phyloP scores from a whole-genome alignment of 257 asterid species.

The Ophiorrhiza pumila region DNA sequence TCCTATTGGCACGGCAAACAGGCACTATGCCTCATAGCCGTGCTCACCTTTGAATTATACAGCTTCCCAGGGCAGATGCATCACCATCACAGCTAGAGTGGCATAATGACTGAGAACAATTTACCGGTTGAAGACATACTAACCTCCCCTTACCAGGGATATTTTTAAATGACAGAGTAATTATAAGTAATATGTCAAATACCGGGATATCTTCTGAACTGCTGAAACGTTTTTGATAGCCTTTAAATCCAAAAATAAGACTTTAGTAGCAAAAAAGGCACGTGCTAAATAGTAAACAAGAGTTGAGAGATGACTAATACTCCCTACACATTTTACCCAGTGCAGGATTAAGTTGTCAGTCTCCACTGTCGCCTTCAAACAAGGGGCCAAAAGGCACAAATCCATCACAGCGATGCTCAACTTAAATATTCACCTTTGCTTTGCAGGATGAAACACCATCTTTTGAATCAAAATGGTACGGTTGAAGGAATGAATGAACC shows the following conservation, averaged over 20 bases:
- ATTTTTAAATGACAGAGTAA: constrained; percentile 34
- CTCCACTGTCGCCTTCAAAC: constrained; percentile 62
- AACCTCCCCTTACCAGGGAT: constrained; percentile 99
- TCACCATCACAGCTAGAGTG: constrained; percentile 93
- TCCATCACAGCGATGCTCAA: constrained; percentile 46
- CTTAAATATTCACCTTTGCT: constrained; percentile 58
- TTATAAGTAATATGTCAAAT: constrained; percentile 41
- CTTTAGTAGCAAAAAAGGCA: constrained; percentile 60
- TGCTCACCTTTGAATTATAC: constrained; percentile 94
- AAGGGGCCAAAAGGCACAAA: constrained; percentile 56
- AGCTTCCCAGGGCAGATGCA: constrained; percentile 89
- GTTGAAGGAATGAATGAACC: constrained; percentile 25
- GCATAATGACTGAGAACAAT: constrained; percentile 70
- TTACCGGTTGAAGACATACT: constrained; percentile 70
- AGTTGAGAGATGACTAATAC: constrained; percentile 59
- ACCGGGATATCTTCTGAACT: constrained; percentile 68
- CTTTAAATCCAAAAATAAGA: constrained; percentile 70
- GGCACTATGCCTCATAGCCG: constrained; percentile 99
- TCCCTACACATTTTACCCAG: constrained; percentile 71
- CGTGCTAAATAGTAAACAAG: constrained; percentile 49
- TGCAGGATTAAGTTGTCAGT: constrained; percentile 45
- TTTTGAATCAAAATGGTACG: constrained; percentile 38
- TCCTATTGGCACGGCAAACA: constrained; percentile 96
- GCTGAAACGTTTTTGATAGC: constrained; percentile 74
- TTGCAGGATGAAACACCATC: constrained; percentile 46